Conservation (phyloP, 352 stramenopile genomes). For the Phytophthora sp. region DNA sequence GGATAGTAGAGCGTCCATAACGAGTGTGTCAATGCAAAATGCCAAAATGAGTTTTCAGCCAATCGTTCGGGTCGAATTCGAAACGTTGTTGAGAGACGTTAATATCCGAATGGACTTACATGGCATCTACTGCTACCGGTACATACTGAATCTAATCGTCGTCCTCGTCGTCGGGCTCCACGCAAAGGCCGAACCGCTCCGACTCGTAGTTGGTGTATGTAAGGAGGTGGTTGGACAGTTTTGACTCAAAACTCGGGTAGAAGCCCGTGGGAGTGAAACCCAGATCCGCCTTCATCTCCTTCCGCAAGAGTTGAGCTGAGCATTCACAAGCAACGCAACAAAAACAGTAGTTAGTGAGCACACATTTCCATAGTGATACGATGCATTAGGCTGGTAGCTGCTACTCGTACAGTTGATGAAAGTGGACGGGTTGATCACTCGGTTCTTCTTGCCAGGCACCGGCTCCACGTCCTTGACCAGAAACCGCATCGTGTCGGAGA, state of each 20-base stretch:
- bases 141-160: slow-evolving; percentile 13
- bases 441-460: slow-evolving; percentile 39
- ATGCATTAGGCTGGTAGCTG: not conserved
- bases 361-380: not conserved
- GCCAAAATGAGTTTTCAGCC: slow-evolving; percentile 21
- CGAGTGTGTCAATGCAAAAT: slow-evolving; percentile 8
- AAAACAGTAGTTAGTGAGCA: slow-evolving; percentile 2
- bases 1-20: slow-evolving; percentile 53
- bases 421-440: slow-evolving; percentile 46
- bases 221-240: slow-evolving; percentile 58
- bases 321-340: slow-evolving; percentile 6
- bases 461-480: slow-evolving; percentile 42
- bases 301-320: slow-evolving; percentile 45
- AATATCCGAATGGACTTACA: not conserved
- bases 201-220: slow-evolving; percentile 67
- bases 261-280: slow-evolving; percentile 56
- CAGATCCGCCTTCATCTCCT: slow-evolving; percentile 51
- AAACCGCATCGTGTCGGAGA: slow-evolving; percentile 58
- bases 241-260: slow-evolving; percentile 57
- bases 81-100: too few relatives aligned
- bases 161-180: slow-evolving; percentile 31
- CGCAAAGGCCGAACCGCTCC: slow-evolving; percentile 45
- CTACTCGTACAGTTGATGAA: slow-evolving; percentile 55
- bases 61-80: slow-evolving; percentile 27
- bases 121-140: slow-evolving; percentile 1